Conservation (phyloP, 805 yeast genomes). For the Hanseniaspora meyeri region DNA sequence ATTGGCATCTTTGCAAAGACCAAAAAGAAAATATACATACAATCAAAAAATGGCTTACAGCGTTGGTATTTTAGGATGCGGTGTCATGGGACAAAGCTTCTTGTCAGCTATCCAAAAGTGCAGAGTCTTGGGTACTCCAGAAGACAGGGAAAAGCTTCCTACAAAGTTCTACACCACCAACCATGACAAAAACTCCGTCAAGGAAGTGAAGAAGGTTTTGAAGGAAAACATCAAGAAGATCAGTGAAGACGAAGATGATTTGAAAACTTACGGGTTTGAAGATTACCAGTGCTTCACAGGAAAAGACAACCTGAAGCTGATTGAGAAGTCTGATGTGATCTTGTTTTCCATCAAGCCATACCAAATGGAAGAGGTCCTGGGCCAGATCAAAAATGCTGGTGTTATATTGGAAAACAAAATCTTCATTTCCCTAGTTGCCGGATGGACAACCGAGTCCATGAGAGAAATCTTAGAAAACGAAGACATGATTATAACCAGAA, state of each 20-base stretch:
- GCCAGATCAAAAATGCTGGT: conserved; percentile 13
- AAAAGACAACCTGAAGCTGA: conserved; percentile 42
- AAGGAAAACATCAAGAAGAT: conserved; percentile 35
- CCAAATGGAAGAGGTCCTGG: conserved; percentile 50
- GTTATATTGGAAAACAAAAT: conserved; percentile 16
- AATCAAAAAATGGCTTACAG: background rate
- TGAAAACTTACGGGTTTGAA: conserved; percentile 24
- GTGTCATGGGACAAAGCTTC: conserved; percentile 92
- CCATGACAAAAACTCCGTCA: conserved; percentile 31
- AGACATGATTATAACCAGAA: conserved; percentile 47
- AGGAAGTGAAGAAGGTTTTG: conserved; percentile 39
- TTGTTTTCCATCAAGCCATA: conserved; percentile 85
- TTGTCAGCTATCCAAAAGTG: conserved; percentile 48
- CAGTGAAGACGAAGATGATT: conserved; percentile 36
- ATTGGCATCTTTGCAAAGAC: background rate
- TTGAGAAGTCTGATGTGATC: conserved; percentile 52
- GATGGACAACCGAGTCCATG: conserved; percentile 71
- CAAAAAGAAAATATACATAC: background rate
- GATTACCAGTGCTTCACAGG: conserved; percentile 17
- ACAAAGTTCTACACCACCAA: conserved; percentile 68
- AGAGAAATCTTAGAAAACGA: conserved; percentile 19
- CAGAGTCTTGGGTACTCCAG: conserved; percentile 28
- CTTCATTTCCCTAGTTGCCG: conserved; percentile 78
- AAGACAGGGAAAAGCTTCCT: conserved; percentile 40
- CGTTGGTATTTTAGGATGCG: conserved; percentile 77